Base-by-base conservation (phyloP, 306 rosid species). In the Trichosanthes cucumerina region DNA sequence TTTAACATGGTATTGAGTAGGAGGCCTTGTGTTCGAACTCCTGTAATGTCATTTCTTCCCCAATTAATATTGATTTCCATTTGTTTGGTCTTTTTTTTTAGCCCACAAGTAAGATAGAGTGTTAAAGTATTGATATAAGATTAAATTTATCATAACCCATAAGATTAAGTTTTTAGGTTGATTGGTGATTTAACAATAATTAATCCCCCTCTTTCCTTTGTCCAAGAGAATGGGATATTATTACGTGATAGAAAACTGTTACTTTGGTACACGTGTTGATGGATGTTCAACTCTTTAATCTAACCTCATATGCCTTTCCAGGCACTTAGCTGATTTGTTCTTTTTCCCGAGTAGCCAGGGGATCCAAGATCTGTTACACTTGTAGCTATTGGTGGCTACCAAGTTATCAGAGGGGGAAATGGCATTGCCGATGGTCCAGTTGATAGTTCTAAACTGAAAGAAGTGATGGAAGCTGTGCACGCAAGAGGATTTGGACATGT, bases 321-420 rank as follows among this genome's bases (percentile, higher is more conserved):
- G 79, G 85, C 64, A 23, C 59, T 69, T 85, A 57, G 83, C 60
- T 73, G 60, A 73, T 15, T 59, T 73, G 75, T 79, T 79, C 47
- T 79, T 23, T 79, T 63, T 83, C 65, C 34, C 84, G n/a, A 74
- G 81, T 85, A 92, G 98, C 97, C 98, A 12, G 97, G 99, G 84
- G 97, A 92, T 9, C 1, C 84, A 81, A 95, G 88, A 83, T 81
- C 90, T 52, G 93, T 91, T 57, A 13, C 46, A 47, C 97, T 95
- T 84, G 97, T 92, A 82, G 88, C 88, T 80, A 89, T 92, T 79
- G 94, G 94, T 74, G 97, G 97, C 43, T 83, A 86, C 23, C 88
- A 83, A 88, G 92, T 88, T 81, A 87, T 92, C 83, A 88, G 90
- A 88, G 99, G 99, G 63, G 97, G 99, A 70, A 85, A 87, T 73